Evolutionary conservation across 1,284 basidiomycete species (phyloP).

Genomic region (Ustilago xerochloae): DNA sequence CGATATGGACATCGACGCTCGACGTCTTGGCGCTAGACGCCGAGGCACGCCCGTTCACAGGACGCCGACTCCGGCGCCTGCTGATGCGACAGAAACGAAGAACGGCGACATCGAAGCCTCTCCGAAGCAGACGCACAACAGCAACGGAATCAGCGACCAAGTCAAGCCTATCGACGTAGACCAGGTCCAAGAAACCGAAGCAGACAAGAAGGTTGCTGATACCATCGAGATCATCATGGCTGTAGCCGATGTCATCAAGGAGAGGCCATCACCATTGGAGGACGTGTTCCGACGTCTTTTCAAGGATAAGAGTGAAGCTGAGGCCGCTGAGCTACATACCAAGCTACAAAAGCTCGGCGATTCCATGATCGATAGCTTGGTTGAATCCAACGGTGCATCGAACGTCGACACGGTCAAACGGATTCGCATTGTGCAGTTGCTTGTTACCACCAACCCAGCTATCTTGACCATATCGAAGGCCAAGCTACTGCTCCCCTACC

Average conservation of each 20-base stretch:
- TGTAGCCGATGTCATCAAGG: conserved; percentile 82
- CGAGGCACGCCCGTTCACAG: conserved; percentile 16
- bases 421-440: conserved; percentile 83
- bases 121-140: not conserved
- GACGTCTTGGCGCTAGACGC: conserved; percentile 25
- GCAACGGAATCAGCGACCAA: not conserved
- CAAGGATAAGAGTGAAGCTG: conserved; percentile 48
- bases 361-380: conserved; percentile 83
- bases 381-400: conserved; percentile 82
- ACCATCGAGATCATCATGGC: conserved; percentile 82
- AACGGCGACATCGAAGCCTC: not conserved
- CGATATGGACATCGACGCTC: conserved; percentile 43
- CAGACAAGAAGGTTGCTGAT: conserved; percentile 67
- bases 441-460: conserved; percentile 81
- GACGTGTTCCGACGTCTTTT: conserved; percentile 76
- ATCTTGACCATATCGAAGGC: conserved; percentile 84
- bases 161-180: conserved; percentile 3
- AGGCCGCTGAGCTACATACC: conserved; percentile 71
- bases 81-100: conserved; percentile 1
- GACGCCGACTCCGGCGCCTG: not conserved
- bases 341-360: conserved; percentile 83
- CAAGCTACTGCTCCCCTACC: conserved; percentile 82
- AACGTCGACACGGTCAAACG: conserved; percentile 48
- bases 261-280: conserved; percentile 84
- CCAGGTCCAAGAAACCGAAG: conserved; percentile 17